A percentile compares a stretch with the other conserved stretches of the same genome.
Conservation (phyloP, 129 eudicot species). For the Escallonia herrerae region DNA sequence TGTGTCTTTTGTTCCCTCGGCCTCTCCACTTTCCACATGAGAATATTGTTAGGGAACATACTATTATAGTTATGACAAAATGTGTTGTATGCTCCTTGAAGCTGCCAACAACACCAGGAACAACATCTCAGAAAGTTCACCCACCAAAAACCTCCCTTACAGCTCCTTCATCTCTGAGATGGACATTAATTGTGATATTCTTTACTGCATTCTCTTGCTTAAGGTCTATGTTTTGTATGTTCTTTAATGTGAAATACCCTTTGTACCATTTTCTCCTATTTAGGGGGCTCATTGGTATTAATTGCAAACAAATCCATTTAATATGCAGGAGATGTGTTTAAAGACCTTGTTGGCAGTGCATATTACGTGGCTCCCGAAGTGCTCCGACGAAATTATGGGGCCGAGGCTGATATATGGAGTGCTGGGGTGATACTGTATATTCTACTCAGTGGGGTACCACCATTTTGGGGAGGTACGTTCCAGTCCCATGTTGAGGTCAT, state of each 20-base stretch:
- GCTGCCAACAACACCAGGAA: too few relatives aligned
- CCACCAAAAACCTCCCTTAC: too few relatives aligned
- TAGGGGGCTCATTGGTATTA: constrained; percentile 7
- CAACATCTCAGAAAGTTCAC: too few relatives aligned
- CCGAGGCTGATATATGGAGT: constrained; percentile 95
- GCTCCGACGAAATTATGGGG: constrained; percentile 75
- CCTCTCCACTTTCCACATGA: not conserved
- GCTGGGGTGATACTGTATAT: constrained; percentile 91
- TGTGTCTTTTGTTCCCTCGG: not conserved
- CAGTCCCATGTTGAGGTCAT: not conserved
- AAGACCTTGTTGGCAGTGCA: constrained; percentile 97
- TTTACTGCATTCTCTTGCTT: too few relatives aligned
- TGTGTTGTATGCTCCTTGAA: too few relatives aligned
- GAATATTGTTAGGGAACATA: not conserved
- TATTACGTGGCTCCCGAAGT: constrained; percentile 99
- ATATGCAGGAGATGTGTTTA: constrained; percentile 75
- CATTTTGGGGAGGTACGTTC: constrained; percentile 86
- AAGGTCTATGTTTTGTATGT: not conserved
- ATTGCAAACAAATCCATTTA: constrained; percentile 9
- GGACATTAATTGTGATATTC: too few relatives aligned
- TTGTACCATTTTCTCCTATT: not conserved
- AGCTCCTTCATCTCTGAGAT: too few relatives aligned
- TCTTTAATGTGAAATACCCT: not conserved
- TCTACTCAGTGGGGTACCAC: constrained; percentile 96
- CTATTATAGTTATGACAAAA: not conserved